Conservation (phyloP, 305 asterid genomes). For the Rubia tinctorum region DNA sequence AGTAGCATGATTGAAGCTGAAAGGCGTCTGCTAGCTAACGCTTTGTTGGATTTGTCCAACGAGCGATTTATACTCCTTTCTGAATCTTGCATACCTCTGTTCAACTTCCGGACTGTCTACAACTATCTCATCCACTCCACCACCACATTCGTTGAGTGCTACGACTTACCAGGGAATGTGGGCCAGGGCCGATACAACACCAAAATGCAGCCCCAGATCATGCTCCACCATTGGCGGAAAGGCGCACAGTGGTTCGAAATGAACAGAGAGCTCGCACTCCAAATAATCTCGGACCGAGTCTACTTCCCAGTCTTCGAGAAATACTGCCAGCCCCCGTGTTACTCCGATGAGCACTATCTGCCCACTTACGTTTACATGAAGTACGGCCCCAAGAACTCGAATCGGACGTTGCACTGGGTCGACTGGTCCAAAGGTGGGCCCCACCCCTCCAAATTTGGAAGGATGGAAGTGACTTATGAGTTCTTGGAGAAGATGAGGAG, state of each 20-base stretch:
- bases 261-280: slow-evolving; percentile 51
- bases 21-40: slow-evolving; percentile 63
- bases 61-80: slow-evolving; percentile 69
- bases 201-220: slow-evolving; percentile 48
- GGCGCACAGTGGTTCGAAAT: slow-evolving; percentile 83
- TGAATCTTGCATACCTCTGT: slow-evolving; percentile 73
- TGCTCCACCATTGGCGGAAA: slow-evolving; percentile 54
- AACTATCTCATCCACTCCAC: slow-evolving; percentile 44
- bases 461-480: slow-evolving; percentile 39
- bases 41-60: slow-evolving; percentile 62
- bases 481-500: slow-evolving; percentile 44
- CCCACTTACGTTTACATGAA: slow-evolving; percentile 55
- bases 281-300: slow-evolving; percentile 34
- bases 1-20: slow-evolving; percentile 82
- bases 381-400: slow-evolving; percentile 35
- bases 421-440: slow-evolving; percentile 88
- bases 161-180: slow-evolving; percentile 50
- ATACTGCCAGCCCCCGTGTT: slow-evolving; percentile 61
- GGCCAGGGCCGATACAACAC: slow-evolving; percentile 69
- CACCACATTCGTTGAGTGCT: slow-evolving; percentile 49
- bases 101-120: slow-evolving; percentile 56
- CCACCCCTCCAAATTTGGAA: slow-evolving; percentile 53
- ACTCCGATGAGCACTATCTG: slow-evolving; percentile 77
- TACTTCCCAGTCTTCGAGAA: slow-evolving; percentile 36
- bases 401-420: slow-evolving; percentile 81